Evolutionary conservation across 495 filamentous ascomycete genomes (phyloP).

Genomic region (Penicillium goetzii): DNA sequence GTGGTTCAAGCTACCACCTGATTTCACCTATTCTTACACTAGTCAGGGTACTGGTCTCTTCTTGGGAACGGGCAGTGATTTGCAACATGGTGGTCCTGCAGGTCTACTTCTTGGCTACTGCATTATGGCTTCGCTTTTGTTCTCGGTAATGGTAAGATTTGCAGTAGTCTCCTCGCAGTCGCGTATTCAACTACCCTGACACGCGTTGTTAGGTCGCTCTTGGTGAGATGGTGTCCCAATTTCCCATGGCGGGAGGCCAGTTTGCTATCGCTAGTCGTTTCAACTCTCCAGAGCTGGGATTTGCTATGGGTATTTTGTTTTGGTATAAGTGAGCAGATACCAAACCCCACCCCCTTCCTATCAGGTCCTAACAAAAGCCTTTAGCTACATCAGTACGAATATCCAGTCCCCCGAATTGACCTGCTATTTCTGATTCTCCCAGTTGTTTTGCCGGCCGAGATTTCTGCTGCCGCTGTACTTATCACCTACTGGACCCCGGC

Average conservation of each 20-base stretch:
- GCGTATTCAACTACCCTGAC: neutral
- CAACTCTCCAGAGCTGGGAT: constrained; percentile 23
- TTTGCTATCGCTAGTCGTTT: constrained; percentile 25
- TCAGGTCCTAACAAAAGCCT: neutral
- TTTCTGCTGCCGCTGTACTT: constrained; percentile 48
- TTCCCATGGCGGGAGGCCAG: constrained; percentile 22
- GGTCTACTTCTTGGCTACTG: constrained; percentile 30
- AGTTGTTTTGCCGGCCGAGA: constrained; percentile 38
- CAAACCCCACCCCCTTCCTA: neutral
- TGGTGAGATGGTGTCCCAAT: constrained; percentile 26
- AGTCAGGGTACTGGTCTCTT: constrained; percentile 31
- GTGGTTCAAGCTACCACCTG: constrained; percentile 10
- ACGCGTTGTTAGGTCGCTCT: constrained; percentile 9
- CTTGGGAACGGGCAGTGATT: constrained; percentile 27
- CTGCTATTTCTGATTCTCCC: neutral
- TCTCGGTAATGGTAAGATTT: constrained; percentile 28
- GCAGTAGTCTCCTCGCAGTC: neutral
- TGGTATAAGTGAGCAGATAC: constrained; percentile 26
- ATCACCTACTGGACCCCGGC: constrained; percentile 46
- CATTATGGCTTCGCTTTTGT: constrained; percentile 28
- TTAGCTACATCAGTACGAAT: constrained; percentile 19
- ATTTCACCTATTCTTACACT: neutral
- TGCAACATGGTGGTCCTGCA: constrained; percentile 31
- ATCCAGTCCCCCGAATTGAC: no score
- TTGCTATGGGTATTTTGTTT: constrained; percentile 32